A percentile compares a stretch with the other conserved stretches of the same genome.
Evolutionary conservation across 2,329 filamentous ascomycete genomes (phyloP).

Genomic region (Chaetomiaceae sp.): DNA sequence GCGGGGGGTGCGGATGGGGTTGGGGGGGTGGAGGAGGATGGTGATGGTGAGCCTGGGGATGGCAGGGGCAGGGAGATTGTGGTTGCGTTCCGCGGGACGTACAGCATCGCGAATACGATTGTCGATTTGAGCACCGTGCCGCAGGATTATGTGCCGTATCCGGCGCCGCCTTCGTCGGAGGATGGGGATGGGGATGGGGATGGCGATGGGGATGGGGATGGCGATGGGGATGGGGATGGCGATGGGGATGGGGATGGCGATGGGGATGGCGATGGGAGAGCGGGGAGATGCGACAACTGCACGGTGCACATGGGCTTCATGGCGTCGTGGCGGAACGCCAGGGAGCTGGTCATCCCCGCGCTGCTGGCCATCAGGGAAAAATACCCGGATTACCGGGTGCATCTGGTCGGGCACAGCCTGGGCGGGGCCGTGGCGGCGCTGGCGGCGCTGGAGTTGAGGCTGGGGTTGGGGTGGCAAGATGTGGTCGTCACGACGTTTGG

Average conservation of each 20-base stretch:
- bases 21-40: no score
- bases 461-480: slow-evolving; percentile 68
- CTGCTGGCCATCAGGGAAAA: slow-evolving; percentile 54
- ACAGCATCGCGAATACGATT: slow-evolving; percentile 87
- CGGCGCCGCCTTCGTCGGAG: slow-evolving; percentile 41
- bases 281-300: slow-evolving; percentile 67
- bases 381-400: slow-evolving; percentile 67
- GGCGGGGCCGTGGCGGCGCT: slow-evolving; percentile 89
- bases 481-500: slow-evolving; percentile 85
- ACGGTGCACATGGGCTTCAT: slow-evolving; percentile 92
- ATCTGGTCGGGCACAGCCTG: slow-evolving; percentile 83
- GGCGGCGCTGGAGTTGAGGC: slow-evolving; percentile 73
- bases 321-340: slow-evolving; percentile 73
- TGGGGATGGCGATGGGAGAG: slow-evolving; percentile 28
- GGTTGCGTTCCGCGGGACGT: slow-evolving; percentile 89
- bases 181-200: slow-evolving; percentile 30
- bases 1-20: slow-evolving; percentile 9
- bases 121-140: slow-evolving; percentile 84
- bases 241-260: slow-evolving; percentile 24
- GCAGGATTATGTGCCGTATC: slow-evolving; percentile 87
- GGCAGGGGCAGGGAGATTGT: slow-evolving; percentile 58
- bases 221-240: slow-evolving; percentile 34
- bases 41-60: no score
- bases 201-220: slow-evolving; percentile 22
- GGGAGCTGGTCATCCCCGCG: slow-evolving; percentile 61